Evolutionary conservation across 2,329 filamentous ascomycete species (phyloP), one percentile per base, ranked within the genome.

Genomic region (Akanthomyces muscarius): DNA sequence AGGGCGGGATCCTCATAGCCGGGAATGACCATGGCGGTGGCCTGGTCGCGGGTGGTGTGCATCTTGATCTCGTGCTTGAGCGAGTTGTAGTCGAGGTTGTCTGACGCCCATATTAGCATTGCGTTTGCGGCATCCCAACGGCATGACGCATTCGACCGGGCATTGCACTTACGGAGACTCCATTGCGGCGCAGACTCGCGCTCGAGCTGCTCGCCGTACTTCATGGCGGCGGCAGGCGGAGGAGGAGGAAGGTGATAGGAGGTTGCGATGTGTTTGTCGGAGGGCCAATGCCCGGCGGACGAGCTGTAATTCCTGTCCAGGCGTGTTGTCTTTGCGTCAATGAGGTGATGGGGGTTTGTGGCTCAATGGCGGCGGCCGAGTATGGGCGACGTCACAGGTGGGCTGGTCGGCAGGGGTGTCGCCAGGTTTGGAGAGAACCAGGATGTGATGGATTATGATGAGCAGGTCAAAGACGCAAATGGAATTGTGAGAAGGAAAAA

Each of bases 51-150:
- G 14, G 87, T 89, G 1, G 91, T 96, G 72, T 92, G 85, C 65
- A 84, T 84, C 74, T 94, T 95, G 80, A 96, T 94, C 70, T 91
- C 83, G 73, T 90, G 84, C 76, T 96, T 96, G 66, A 96, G 83
- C 55, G 90, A 89, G 74, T 94, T 91, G 80, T 96, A 96, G 75
- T 95, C 91, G 75, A 96, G 86, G 75, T 96, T 95, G 74, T 93
- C 89, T 91, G 50, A 7, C 42, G 6, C 4, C 0, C 16, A 25
- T 25, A 33, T 52, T 36, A 62, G 53, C 56, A 51, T 55, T 14
- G 8, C 21, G 51, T 48, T 47, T 63, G 60, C 66, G 41, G 28
- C 28, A 55, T 47, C n/a, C n/a, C 5, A 28, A 38, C 33, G 10
- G 33, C 33, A 57, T 11, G 54, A 30, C 38, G 53, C 16, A 23